Base-by-base conservation (phyloP, 148 eudicot genomes). In the Chenopodium berlandieri region DNA sequence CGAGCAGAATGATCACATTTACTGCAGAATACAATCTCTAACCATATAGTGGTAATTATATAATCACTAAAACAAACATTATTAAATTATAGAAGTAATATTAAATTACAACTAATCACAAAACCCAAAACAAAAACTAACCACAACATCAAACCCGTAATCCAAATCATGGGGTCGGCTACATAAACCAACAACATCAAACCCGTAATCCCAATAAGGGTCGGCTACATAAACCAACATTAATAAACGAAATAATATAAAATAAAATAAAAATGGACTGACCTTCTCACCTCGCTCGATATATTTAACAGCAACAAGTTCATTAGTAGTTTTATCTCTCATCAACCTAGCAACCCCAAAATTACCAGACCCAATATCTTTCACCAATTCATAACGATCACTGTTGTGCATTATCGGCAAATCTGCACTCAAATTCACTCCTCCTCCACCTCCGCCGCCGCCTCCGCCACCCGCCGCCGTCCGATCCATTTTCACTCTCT, bases 211-310 rank as follows among this genome's bases (percentile, higher is more conserved):
- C 44, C 44, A 40, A 40, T 40, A 7, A 40, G 44, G 44, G 44
- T 40, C 7, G 44, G 7, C 44, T 40, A 40, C 44, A 40, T 6
- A 5, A 14, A 52, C 7, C 0, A 71, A 34, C 9, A 60, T 50
- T 34, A 6, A 67, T 68, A 0, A 32, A 54, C 32, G n/a, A 31
- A 5, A 16, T 1, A 3, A 44, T 20, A 47, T 34, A 16, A 56
- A 23, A 56, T 8, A 81, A 16, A 48, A 48, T 47, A 66, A 76
- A 30, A 9, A 58, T 0, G 0, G 9, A 78, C 85, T 83, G 25
- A 93, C 97, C 94, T 91, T 91, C 77, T 91, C 88, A 78, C 97
- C 97, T 86, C 97, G 84, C 88, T 93, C 94, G 83, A 93, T 93
- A 78, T 90, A 93, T 85, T 93, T 93, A 48, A 93, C 93, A 30